Conservation (phyloP, 2,329 filamentous ascomycete genomes). For the Cercospora sp. region DNA sequence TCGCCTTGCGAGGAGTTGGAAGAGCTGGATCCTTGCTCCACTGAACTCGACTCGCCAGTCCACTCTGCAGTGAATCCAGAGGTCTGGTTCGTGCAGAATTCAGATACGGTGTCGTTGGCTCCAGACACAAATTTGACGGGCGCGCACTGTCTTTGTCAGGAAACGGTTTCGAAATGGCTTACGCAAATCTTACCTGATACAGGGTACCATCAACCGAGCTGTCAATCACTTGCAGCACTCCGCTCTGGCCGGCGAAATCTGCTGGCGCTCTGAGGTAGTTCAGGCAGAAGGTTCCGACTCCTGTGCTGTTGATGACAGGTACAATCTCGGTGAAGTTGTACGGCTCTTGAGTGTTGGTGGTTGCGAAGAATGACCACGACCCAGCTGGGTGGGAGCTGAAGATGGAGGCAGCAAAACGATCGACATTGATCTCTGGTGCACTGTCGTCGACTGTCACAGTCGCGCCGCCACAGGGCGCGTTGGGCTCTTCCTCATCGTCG, state of each 20-base stretch:
- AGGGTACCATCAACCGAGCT: slow-evolving; percentile 32
- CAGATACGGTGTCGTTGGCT: slow-evolving; percentile 33
- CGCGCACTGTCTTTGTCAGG: slow-evolving; percentile 29
- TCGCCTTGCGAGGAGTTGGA: not conserved
- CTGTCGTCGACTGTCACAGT: slow-evolving; percentile 29
- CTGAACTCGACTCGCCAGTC: slow-evolving; percentile 16
- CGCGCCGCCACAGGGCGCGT: slow-evolving; percentile 34
- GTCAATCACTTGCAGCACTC: slow-evolving; percentile 37
- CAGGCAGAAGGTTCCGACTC: slow-evolving; percentile 35
- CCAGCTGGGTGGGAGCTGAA: slow-evolving; percentile 33
- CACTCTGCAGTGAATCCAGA: slow-evolving; percentile 31
- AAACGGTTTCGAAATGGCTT: no score
- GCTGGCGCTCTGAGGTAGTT: slow-evolving; percentile 29
- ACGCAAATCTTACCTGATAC: slow-evolving; percentile 33
- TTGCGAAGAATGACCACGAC: slow-evolving; percentile 34
- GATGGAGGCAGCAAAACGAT: slow-evolving; percentile 34
- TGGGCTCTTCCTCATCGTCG: slow-evolving; percentile 32
- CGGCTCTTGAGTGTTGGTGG: slow-evolving; percentile 32
- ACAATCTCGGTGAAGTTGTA: slow-evolving; percentile 36
- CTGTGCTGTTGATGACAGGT: slow-evolving; percentile 31
- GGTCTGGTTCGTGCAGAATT: slow-evolving; percentile 32
- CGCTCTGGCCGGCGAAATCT: slow-evolving; percentile 32
- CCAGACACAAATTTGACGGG: slow-evolving; percentile 36
- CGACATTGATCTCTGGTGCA: slow-evolving; percentile 32
- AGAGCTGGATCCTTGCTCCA: not conserved